Conservation (phyloP, 805 yeast species). For the Hanseniaspora meyeri region DNA sequence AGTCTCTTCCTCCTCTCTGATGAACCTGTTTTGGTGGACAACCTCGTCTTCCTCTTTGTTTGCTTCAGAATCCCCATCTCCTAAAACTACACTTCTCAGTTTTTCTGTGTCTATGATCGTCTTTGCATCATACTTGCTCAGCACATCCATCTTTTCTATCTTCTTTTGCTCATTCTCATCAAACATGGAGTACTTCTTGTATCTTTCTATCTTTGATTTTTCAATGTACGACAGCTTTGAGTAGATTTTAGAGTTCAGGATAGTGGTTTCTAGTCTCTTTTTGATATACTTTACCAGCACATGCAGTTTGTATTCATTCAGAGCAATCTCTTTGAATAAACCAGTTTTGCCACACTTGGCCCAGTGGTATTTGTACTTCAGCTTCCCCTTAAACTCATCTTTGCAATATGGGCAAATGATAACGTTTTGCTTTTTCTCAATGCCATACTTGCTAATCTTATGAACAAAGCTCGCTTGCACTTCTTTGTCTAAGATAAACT, state of each 20-base stretch:
- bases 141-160: conserved; percentile 27
- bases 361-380: conserved; percentile 32
- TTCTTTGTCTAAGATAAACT: conserved; percentile 18
- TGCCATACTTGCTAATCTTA: conserved; percentile 3
- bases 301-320: conserved; percentile 32
- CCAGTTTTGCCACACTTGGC: conserved; percentile 49
- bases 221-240: conserved; percentile 30
- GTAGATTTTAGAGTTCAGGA: conserved; percentile 18
- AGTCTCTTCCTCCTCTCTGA: conserved; percentile 19
- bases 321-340: conserved; percentile 20
- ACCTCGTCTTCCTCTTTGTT: conserved; percentile 14
- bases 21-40: conserved; percentile 18
- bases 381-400: conserved; percentile 50
- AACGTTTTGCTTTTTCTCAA: conserved; percentile 10
- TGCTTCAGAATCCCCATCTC: conserved; percentile 12
- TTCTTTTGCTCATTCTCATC: not conserved
- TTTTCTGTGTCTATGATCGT: conserved; percentile 14
- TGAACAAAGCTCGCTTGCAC: conserved; percentile 15
- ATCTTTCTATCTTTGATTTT: conserved; percentile 41
- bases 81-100: conserved; percentile 16
- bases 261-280: conserved; percentile 6
- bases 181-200: conserved; percentile 43
- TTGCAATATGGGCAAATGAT: conserved; percentile 20
- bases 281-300: conserved; percentile 11
- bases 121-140: conserved; percentile 23